Base-by-base conservation (phyloP, 768 basidiomycete genomes). In the Amylocystis lapponica region DNA sequence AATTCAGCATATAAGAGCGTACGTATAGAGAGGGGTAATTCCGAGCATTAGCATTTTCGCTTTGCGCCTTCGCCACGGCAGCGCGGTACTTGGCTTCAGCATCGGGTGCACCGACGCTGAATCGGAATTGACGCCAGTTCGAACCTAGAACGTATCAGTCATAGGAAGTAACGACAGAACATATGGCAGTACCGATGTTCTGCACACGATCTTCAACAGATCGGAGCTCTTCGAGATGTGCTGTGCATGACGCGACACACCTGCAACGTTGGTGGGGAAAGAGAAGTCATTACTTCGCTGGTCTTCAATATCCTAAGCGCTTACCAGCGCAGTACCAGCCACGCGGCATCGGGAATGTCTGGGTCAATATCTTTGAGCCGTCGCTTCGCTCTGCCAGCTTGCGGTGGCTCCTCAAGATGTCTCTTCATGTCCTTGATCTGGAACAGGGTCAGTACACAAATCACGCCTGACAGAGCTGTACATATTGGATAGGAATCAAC, bases 191-290 rank as follows among this genome's bases (percentile, higher is more conserved):
- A 76, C 80, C 75, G 16, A 83, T 60, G 39, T 75, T 75, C 45
- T 70, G 65, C 36, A 85, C 68, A 14, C 66, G 59, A 48, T 84
- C 79, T 35, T 78, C 76, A 6, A 64, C 63, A 3, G 70, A 65
- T 10, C 69, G 68, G 30, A 84, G 73, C 45, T 80, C 78, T 61
- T 85, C 80, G 10, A 86, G 67, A 54, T 84, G 73, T 1, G 83
- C 78, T 2, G 83, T 86, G 54, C 81, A 84, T 11, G 83, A 84
- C 0, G 79, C 83, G 21, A 86, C 74, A 63, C 75, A 79, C 78
- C 81, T 80, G 22, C 22, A 11, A n/a, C n/a, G n/a, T n/a, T n/a
- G 22, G 20, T 17, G 39, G 2, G 27, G 22, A 36, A 4, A 9
- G 13, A 40, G 25, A 14, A 25, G n/a, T n/a, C n/a, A n/a, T n/a